Evolutionary conservation across 768 basidiomycete genomes (phyloP).

Genomic region (Asterophora lycoperdoides): DNA sequence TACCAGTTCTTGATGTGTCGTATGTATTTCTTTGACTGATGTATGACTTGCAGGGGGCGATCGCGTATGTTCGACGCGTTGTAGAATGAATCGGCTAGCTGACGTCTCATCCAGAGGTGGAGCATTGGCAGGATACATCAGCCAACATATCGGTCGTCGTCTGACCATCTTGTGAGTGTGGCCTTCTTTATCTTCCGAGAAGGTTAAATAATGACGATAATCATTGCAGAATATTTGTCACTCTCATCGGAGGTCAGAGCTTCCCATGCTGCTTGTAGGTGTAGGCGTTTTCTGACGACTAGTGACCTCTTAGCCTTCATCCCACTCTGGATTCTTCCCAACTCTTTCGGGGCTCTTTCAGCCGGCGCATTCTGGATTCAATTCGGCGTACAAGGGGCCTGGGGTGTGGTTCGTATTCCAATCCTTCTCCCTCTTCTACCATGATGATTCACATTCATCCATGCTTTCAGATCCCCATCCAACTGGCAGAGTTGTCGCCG

Average conservation of each 20-base stretch:
- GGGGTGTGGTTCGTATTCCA: slow-evolving; percentile 66
- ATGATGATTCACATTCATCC: slow-evolving; percentile 38
- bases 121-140: slow-evolving; percentile 16
- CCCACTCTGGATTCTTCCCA: slow-evolving; percentile 82
- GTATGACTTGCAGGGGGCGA: slow-evolving; percentile 15
- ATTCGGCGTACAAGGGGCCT: slow-evolving; percentile 86
- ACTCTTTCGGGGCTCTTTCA: slow-evolving; percentile 58
- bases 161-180: slow-evolving; percentile 20
- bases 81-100: background rate
- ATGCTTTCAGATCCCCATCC: slow-evolving; percentile 56
- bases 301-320: slow-evolving; percentile 39
- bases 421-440: slow-evolving; percentile 31
- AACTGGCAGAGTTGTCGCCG: slow-evolving; percentile 79
- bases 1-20: background rate
- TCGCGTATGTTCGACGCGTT: slow-evolving; percentile 11
- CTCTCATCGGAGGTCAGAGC: slow-evolving; percentile 46
- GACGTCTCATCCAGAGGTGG: slow-evolving; percentile 14
- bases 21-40: background rate
- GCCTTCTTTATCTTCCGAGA: background rate
- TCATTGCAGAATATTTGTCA: slow-evolving; percentile 43
- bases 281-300: background rate
- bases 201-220: background rate
- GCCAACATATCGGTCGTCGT: slow-evolving; percentile 21
- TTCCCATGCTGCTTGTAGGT: background rate
- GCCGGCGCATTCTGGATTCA: slow-evolving; percentile 88